Evolutionary conservation across 176 grass and related monocot genomes (phyloP).

Genomic region (Aegilops speltoides): DNA sequence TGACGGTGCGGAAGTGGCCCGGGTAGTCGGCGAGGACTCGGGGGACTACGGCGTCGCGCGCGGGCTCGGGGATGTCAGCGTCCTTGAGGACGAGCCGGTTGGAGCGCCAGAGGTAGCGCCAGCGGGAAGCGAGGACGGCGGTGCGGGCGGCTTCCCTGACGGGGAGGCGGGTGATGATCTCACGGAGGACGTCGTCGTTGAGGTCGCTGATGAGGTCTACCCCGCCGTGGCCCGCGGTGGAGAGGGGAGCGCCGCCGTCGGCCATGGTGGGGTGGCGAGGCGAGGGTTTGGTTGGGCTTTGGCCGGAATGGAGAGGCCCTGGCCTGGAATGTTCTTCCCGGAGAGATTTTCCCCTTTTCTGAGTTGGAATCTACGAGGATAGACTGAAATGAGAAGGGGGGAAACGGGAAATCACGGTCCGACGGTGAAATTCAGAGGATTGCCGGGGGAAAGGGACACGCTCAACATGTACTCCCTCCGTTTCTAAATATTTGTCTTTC

Average conservation of each 20-base stretch:
- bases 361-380: too few relatives aligned
- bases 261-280: neutral
- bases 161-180: neutral
- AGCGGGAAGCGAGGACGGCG: neutral
- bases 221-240: neutral
- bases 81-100: neutral
- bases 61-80: neutral
- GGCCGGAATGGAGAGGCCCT: neutral
- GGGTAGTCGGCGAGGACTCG: neutral
- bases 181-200: neutral
- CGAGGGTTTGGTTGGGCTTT: slow-evolving; percentile 1
- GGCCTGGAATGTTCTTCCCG: too few relatives aligned
- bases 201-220: neutral
- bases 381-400: too few relatives aligned
- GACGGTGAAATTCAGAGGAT: too few relatives aligned
- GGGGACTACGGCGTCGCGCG: neutral
- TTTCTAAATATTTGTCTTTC: too few relatives aligned
- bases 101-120: neutral
- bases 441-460: too few relatives aligned
- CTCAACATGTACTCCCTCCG: too few relatives aligned
- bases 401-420: too few relatives aligned
- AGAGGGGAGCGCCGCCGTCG: neutral
- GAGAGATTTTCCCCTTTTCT: too few relatives aligned
- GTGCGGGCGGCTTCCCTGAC: neutral
- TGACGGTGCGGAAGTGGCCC: neutral